Base-by-base conservation (phyloP, 331 rosid genomes). In the Malus hybrid region DNA sequence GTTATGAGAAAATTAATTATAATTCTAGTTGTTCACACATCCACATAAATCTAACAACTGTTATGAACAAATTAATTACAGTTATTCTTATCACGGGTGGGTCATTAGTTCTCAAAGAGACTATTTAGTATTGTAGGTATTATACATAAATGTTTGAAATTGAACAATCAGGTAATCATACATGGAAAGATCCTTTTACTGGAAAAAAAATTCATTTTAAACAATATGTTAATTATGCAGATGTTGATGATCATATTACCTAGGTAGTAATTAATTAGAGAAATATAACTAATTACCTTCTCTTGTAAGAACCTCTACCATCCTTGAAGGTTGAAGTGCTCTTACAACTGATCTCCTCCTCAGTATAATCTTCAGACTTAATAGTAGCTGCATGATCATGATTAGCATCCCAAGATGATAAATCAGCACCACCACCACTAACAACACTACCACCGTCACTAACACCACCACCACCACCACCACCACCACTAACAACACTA, bases 251-350 rank as follows among this genome's bases (percentile, higher is more conserved):
- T 28, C 29, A 13, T 66, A 57, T 0, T 55, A 15, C 69, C 44
- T 36, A 56, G 27, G 4, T 29, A 69, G 28, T 69, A 28, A 65
- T 19, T 6, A 52, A 29, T 24, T 22, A 22, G 12, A 20, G 3
- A 34, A 33, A 24, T 4, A 20, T 12, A 7, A 24, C 6, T 10
- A 18, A 15, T 16, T 56, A 54, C 95, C 97, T 89, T 84, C 90
- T 87, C 75, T 87, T 89, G 76, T 86, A 80, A 42, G 80, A 83
- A 2, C 85, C 89, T 33, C 93, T 86, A 60, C 80, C 29, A 68
- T 87, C 84, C 71, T 76, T 86, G 32, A 12, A 10, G 5, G 13
- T 33, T 11, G 82, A n/a, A 19, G 18, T 69, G 24, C 64, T 85
- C 85, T 78, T 79, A 33, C 73, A 80, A 74, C 85, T 80, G n/a